Conservation (phyloP, 1,284 basidiomycete species). For the Coriolopsis trogii region DNA sequence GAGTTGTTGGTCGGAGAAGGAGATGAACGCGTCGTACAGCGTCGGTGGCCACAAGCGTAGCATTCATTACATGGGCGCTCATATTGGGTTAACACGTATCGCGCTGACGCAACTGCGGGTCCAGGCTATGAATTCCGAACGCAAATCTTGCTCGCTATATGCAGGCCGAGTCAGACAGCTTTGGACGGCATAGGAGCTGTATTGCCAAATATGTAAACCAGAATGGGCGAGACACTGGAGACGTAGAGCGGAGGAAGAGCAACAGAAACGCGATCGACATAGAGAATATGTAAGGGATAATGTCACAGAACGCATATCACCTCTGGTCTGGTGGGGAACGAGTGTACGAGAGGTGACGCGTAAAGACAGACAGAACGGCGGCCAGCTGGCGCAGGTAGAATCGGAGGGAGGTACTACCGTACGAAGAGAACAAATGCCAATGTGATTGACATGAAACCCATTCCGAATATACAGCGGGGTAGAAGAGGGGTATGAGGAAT, state of each 20-base stretch:
- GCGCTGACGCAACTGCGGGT: too few relatives aligned
- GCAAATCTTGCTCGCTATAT: too few relatives aligned
- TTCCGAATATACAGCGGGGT: conserved; percentile 20
- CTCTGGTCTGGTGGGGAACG: conserved; percentile 29
- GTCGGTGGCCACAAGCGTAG: background rate
- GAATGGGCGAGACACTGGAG: conserved; percentile 18
- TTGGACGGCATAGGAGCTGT: conserved; percentile 20
- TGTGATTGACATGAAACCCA: conserved; percentile 20
- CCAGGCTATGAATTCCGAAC: too few relatives aligned
- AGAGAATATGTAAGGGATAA: conserved; percentile 29
- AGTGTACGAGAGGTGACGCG: conserved; percentile 41
- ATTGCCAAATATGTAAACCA: conserved; percentile 22
- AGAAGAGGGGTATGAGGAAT: conserved; percentile 27
- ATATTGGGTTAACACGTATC: conserved; percentile 5
- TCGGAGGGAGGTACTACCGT: conserved; percentile 38
- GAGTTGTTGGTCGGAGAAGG: background rate
- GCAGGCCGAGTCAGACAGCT: background rate
- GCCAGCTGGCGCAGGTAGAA: conserved; percentile 20
- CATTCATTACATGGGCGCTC: conserved; percentile 4
- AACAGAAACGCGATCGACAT: conserved; percentile 14
- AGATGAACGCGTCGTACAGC: background rate
- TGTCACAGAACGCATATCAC: conserved; percentile 40
- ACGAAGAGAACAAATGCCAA: conserved; percentile 34
- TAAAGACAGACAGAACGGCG: conserved; percentile 65
- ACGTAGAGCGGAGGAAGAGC: conserved; percentile 24